These are phyloP conservation scores for Sporobolomyces roseus DNA, from an alignment of 768 basidiomycete genomes.

Conservation along the genomic window DNA sequence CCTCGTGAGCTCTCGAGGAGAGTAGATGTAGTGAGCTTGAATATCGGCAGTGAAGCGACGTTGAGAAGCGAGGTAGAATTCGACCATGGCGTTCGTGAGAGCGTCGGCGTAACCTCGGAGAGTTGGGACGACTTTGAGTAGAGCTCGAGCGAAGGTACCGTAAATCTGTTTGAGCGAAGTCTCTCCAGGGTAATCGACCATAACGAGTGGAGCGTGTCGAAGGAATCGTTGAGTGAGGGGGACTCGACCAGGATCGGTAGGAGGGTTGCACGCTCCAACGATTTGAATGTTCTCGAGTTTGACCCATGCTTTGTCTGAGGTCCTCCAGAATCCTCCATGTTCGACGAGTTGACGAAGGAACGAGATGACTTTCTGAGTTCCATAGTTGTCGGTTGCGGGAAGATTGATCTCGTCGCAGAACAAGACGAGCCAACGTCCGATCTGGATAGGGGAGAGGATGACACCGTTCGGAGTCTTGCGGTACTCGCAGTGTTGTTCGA, in stretches of 20 bases:
- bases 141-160: conserved; percentile 91
- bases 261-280: conserved; percentile 98
- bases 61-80: conserved; percentile 90
- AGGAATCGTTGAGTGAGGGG: conserved; percentile 95
- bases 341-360: conserved; percentile 97
- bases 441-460: conserved; percentile 84
- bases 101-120: conserved; percentile 88
- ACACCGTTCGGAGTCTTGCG: conserved; percentile 98
- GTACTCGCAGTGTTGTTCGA: conserved; percentile 99
- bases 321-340: conserved; percentile 87
- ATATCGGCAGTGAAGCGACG: conserved; percentile 88
- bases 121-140: conserved; percentile 91
- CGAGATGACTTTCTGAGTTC: conserved; percentile 96
- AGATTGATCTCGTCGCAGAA: conserved; percentile 99
- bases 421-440: conserved; percentile 97
- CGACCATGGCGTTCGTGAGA: conserved; percentile 95
- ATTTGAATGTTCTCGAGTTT: conserved; percentile 98
- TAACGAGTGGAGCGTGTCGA: conserved; percentile 91
- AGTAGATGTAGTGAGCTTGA: conserved; percentile 99
- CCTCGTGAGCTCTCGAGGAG: conserved; percentile 94
- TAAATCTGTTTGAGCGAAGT: conserved; percentile 96
- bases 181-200: conserved; percentile 99
- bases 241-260: conserved; percentile 98
- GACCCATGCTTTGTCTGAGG: conserved; percentile 94
- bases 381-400: conserved; percentile 94